Conservation (phyloP, 805 yeast species). For the Ogataea trehalophila region DNA sequence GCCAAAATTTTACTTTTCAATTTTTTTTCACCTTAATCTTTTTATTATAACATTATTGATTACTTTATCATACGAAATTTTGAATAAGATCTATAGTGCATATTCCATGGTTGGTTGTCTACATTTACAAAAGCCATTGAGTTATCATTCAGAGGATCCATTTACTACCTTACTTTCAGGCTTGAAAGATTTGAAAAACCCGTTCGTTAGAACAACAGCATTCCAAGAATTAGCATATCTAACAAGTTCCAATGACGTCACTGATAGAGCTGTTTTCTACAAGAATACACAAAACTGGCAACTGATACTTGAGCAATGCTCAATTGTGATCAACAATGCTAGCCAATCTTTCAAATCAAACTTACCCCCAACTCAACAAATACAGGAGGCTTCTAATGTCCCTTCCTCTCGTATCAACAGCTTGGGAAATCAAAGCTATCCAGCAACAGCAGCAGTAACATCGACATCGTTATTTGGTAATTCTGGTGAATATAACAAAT, state of each 20-base stretch:
- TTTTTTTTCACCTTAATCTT: constrained; percentile 27
- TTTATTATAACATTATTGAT: constrained; percentile 32
- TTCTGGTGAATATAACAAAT: constrained; percentile 13
- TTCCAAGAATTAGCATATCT: constrained; percentile 71
- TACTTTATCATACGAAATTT: constrained; percentile 46
- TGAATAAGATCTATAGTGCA: constrained; percentile 55
- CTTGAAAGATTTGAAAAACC: constrained; percentile 42
- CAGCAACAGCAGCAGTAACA: background rate
- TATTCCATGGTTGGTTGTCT: constrained; percentile 70
- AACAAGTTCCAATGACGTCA: constrained; percentile 43
- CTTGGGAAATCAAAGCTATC: background rate
- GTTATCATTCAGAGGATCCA: constrained; percentile 56
- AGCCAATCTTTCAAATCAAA: constrained; percentile 23
- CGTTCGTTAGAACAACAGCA: constrained; percentile 56
- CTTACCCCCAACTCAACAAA: constrained; percentile 8
- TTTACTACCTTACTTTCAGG: constrained; percentile 62
- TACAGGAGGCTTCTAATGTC: background rate
- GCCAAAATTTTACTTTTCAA: constrained; percentile 36
- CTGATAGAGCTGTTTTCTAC: constrained; percentile 51
- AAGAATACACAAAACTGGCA: constrained; percentile 47
- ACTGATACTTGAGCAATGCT: constrained; percentile 55
- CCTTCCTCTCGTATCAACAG: background rate
- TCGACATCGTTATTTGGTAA: constrained; percentile 24
- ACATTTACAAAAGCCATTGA: constrained; percentile 58
- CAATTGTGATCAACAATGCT: constrained; percentile 43